Base-by-base conservation (phyloP, 768 basidiomycete genomes). In the Termitomyces sp. region DNA sequence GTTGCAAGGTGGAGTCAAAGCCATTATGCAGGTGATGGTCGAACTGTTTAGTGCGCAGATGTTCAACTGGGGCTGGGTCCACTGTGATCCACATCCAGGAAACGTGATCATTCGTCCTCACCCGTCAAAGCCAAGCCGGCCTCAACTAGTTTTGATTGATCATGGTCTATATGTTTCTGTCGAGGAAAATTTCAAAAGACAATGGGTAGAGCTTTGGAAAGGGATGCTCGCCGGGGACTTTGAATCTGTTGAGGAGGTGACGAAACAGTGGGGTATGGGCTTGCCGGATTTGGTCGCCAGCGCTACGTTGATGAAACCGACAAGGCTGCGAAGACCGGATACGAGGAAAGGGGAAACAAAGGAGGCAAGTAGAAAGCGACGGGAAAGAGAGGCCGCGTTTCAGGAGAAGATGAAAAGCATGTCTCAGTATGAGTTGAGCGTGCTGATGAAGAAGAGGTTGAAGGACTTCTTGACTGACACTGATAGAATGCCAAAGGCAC, bases 61-160 rank as follows among this genome's bases (percentile, higher is more conserved):
- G 70, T 98, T 97, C 68, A 80, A 80, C 56, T 97, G 89, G 89
- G 93, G 93, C 11, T 93, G 85, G 78, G 87, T 93, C 3, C 86
- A 91, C 68, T 92, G 92, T 64, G 83, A 85, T 54, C 83, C 82
- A 0, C 83, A 89, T 60, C 85, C 86, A 2, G 88, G 89, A 10
- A 92, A 96, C 68, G 79, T 95, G 56, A 82, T 83, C 69, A 81
- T 87, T 62, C 89, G 79, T 8, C 82, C 81, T 1, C 70, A 82
- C 24, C 83, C 84, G 19, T 64, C 64, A 15, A 61, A 72, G 19
- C 78, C 76, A 0, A 62, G 60, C 8, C 62, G 67, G 5, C 77
- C 83, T 2, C 85, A 89, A 62, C 75, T 93, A 58, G 88, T 97
- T 32, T 75, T 97, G 12, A 82, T 98, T 62, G 95, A 98, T 66